Conservation (phyloP, 306 rosid genomes). For the Lagenaria siceraria region DNA sequence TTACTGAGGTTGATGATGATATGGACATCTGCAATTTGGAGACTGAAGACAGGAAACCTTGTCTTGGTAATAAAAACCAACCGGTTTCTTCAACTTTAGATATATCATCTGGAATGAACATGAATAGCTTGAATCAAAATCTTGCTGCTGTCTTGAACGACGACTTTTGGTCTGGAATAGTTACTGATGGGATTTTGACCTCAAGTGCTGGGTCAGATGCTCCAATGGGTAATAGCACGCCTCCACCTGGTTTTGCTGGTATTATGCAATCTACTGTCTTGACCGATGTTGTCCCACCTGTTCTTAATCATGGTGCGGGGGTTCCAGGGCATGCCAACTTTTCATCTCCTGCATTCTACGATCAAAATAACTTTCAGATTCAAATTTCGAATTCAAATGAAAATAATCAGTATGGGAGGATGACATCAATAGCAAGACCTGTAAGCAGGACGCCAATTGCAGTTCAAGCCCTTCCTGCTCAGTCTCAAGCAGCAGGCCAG, state of each 20-base stretch:
- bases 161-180: constrained; percentile 33
- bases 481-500: constrained; percentile 23
- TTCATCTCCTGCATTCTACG: constrained; percentile 25
- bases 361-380: constrained; percentile 32
- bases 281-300: constrained; percentile 29
- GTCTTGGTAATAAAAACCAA: constrained; percentile 9
- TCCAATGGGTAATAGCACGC: constrained; percentile 17
- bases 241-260: constrained; percentile 10
- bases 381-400: constrained; percentile 24
- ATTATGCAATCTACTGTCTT: constrained; percentile 21
- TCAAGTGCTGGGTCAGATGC: constrained; percentile 19
- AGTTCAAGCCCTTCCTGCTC: constrained; percentile 80
- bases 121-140: constrained; percentile 21
- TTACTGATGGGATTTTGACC: neutral
- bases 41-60: constrained; percentile 50
- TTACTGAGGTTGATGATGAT: constrained; percentile 43
- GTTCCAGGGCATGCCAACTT: constrained; percentile 20
- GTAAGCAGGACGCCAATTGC: constrained; percentile 44
- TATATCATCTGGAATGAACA: constrained; percentile 11
- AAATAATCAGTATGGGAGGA: constrained; percentile 43
- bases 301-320: constrained; percentile 34
- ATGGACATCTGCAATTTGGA: constrained; percentile 32
- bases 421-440: constrained; percentile 18
- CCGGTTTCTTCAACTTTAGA: constrained; percentile 14
- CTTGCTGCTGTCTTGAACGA: constrained; percentile 28